Evolutionary conservation across 176 grass and related monocot genomes (phyloP), one percentile per base, ranked within the genome.

Genomic region (Paspalum vaginatum): DNA sequence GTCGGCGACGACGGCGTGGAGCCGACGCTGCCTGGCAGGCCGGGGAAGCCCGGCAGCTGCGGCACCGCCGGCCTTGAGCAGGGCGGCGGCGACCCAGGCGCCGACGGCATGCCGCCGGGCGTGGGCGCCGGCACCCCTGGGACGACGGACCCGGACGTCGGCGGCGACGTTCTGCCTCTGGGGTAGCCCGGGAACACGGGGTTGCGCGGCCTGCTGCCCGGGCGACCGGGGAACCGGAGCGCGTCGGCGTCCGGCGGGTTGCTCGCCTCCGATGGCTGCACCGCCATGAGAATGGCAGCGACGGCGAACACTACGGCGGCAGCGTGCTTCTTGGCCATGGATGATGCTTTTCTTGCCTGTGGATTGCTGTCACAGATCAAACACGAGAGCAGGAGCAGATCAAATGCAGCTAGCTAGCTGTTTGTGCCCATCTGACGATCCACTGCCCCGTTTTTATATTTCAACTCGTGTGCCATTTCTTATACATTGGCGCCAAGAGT

Each of bases 121-220:
- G 14, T 20, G 6, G 61, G 46, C 0, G 57, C 25, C 16, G 73
- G 44, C 3, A 65, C 22, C 21, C 24, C 57, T 9, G 55, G 55
- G 9, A 21, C 9, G 3, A n/a, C 22, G 11, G 46, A 48, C 11
- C 57, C 10, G 14, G 85, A 11, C 53, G 14, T 7, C 0, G 66
- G 53, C 0, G 63, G 43, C n/a, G 78, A 72, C 0, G 59, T 59
- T 3, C 86, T 72, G 3, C 41, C 41, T 45, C 67, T 51, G 4
- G 74, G 86, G 68, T 58, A 88, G 4, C 74, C 74, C 3, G 77
- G 70, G 77, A 75, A 81, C 42, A 77, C 52, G 3, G 85, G 79
- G 46, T 9, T 82, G 0, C 80, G 86, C 3, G 78, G 68, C 68
- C 86, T 72, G 42, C n/a, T 43, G 12, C 80, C 43, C 6, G 81